Conservation (phyloP, 1,284 basidiomycete genomes). For the Trichosporon coremiiforme region DNA sequence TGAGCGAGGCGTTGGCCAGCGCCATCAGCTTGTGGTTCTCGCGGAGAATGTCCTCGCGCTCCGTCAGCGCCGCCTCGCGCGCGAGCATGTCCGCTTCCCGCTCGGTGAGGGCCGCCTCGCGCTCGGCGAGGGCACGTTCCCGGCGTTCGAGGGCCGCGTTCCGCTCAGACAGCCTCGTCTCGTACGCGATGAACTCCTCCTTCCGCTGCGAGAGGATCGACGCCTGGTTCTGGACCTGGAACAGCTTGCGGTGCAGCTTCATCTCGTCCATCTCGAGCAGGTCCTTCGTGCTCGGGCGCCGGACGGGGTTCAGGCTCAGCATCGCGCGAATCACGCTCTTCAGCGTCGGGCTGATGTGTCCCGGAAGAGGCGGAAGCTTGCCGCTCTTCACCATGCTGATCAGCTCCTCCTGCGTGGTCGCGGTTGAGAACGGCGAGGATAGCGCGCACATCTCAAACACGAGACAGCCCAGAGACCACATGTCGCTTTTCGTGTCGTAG, state of each 20-base stretch:
- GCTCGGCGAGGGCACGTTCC: conserved; percentile 43
- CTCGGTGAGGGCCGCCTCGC: conserved; percentile 25
- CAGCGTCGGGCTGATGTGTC: conserved; percentile 46
- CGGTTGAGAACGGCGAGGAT: conserved; percentile 60
- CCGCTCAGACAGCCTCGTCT: conserved; percentile 35
- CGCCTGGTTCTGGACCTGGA: conserved; percentile 55
- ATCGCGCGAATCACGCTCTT: conserved; percentile 49
- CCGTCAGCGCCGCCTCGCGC: conserved; percentile 67
- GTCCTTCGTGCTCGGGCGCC: conserved; percentile 52
- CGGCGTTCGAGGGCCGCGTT: conserved; percentile 31
- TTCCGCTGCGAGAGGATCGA: conserved; percentile 43
- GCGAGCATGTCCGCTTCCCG: conserved; percentile 61
- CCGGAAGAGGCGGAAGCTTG: conserved; percentile 49
- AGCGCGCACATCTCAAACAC: conserved; percentile 93
- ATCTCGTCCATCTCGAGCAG: conserved; percentile 55
- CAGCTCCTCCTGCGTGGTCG: conserved; percentile 54
- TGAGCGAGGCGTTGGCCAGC: conserved; percentile 64
- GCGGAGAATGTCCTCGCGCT: conserved; percentile 68
- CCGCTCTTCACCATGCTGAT: conserved; percentile 54
- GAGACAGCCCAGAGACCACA: conserved; percentile 95
- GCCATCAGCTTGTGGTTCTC: conserved; percentile 69
- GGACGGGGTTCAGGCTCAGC: conserved; percentile 51
- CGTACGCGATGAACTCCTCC: conserved; percentile 63
- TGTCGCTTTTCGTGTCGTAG: conserved; percentile 96
- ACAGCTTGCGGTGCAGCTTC: conserved; percentile 53